Base-by-base conservation (phyloP, 129 eudicot species). In the Helianthus tuberosus region DNA sequence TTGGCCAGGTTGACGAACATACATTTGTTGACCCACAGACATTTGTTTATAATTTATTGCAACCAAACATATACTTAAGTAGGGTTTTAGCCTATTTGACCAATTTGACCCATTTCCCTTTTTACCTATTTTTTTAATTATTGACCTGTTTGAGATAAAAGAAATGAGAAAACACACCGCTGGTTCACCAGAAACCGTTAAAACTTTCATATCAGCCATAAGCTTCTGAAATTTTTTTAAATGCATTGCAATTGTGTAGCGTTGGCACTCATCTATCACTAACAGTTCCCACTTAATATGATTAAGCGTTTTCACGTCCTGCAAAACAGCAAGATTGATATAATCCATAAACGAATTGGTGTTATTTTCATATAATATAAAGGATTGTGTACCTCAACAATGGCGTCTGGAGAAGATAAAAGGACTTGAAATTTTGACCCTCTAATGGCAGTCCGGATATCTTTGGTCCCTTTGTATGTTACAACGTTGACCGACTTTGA, bases 201-300 rank as follows among this genome's bases (percentile, higher is more conserved):
- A 36, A 55, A 85, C 76, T 62, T 77, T 80, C 85, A 80, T 81
- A 64, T 77, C 46, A 58, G 79, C 78, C 47, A 39, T 23, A 47
- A 80, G 81, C 70, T 8, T 53, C 65, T 70, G 78, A 17, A 80
- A 10, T 65, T 77, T 61, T 11, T 58, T 50, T 4, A 74, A 38
- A 32, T 71, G 63, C 8, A 43, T 54, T 5, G 46, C 71, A 52
- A 79, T 65, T 66, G 5, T 3, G 44, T 25, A 66, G 27, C 77
- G 74, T 76, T 80, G 76, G 64, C 82, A 79, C 73, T 80, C 78
- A 36, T 84, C 85, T 46, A 84, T 15, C 17, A 80, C 71, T 36
- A 84, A 20, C 7, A 36, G 73, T 63, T 77, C 80, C 88, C 88
- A 84, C 44, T 80, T 77, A 44, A 84, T 60, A 27, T 53, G 65